Evolutionary conservation across 495 filamentous ascomycete genomes (phyloP).

Genomic region (Aspergillus steynii): DNA sequence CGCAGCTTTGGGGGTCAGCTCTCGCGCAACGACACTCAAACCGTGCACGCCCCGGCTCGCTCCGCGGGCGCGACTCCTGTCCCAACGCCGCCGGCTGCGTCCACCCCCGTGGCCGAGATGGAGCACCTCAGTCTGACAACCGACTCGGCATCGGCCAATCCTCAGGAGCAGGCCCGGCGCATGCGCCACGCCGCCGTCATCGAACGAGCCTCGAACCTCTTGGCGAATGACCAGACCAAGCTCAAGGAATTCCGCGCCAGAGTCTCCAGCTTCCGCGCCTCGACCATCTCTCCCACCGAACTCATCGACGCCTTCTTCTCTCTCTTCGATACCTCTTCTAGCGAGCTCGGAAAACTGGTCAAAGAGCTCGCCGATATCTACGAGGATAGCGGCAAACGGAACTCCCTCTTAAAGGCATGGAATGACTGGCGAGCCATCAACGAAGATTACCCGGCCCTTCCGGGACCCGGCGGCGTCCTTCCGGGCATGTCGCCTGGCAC

Average conservation of each 20-base stretch:
- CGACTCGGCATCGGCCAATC: conserved; percentile 45
- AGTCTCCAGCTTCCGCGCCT: conserved; percentile 73
- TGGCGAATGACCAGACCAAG: conserved; percentile 72
- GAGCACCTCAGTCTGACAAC: conserved; percentile 37
- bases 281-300: conserved; percentile 64
- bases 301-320: conserved; percentile 81
- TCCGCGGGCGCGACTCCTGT: conserved; percentile 38
- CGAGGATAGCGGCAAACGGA: conserved; percentile 73
- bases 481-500: conserved; percentile 48
- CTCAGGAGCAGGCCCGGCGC: conserved; percentile 77
- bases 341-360: conserved; percentile 83
- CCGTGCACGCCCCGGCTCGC: conserved; percentile 44
- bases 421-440: conserved; percentile 93
- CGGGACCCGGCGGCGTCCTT: conserved; percentile 63
- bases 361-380: conserved; percentile 93
- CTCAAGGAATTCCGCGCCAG: conserved; percentile 71
- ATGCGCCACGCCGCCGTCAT: conserved; percentile 74
- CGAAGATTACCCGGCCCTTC: conserved; percentile 92
- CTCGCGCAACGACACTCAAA: conserved; percentile 53
- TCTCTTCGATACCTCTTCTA: conserved; percentile 76
- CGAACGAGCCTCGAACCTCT: conserved; percentile 77
- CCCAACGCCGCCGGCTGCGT: conserved; percentile 39
- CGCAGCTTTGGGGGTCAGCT: conserved; percentile 83
- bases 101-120: conserved; percentile 45
- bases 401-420: conserved; percentile 76